Evolutionary conservation across 2,329 filamentous ascomycete genomes (phyloP).

Genomic region (Endoconidiophora polonica): DNA sequence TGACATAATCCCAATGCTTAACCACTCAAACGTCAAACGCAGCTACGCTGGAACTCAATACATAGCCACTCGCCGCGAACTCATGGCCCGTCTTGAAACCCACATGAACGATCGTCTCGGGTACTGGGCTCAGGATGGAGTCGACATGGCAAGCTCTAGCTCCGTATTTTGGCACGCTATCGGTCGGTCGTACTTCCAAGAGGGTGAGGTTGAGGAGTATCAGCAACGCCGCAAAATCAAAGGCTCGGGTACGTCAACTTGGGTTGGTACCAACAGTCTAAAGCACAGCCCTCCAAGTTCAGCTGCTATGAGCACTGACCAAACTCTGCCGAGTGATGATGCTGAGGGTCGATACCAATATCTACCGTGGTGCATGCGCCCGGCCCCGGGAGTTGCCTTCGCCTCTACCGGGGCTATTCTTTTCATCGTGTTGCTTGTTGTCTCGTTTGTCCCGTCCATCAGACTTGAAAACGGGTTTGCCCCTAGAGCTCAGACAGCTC

Average conservation of each 20-base stretch:
- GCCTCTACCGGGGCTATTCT: slow-evolving; percentile 42
- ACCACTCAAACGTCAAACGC: slow-evolving; percentile 59
- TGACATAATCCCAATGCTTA: slow-evolving; percentile 62
- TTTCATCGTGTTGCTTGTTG: slow-evolving; percentile 53
- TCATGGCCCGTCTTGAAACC: slow-evolving; percentile 35
- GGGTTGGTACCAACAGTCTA: background rate
- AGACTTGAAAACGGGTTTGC: slow-evolving; percentile 53
- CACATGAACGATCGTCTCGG: slow-evolving; percentile 57
- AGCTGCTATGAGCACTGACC: background rate
- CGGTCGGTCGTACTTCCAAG: slow-evolving; percentile 28
- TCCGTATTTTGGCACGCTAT: slow-evolving; percentile 61
- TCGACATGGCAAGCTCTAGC: slow-evolving; percentile 38
- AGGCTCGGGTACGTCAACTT: background rate
- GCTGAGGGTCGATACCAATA: slow-evolving; percentile 34
- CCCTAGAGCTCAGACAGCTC: slow-evolving; percentile 46
- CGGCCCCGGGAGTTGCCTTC: slow-evolving; percentile 48
- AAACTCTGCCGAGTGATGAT: slow-evolving; percentile 5
- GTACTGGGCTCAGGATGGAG: slow-evolving; percentile 47
- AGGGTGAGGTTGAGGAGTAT: slow-evolving; percentile 4
- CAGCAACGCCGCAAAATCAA: slow-evolving; percentile 3
- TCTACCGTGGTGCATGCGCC: slow-evolving; percentile 61
- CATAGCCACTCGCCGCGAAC: slow-evolving; percentile 33
- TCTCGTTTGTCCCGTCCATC: slow-evolving; percentile 59
- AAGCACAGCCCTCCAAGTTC: background rate
- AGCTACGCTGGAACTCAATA: slow-evolving; percentile 56